Percentiles rank a stretch among this genome's conserved stretches.
Conservation (phyloP, 1,284 basidiomycete species). For the Microbotryum intermedium region DNA sequence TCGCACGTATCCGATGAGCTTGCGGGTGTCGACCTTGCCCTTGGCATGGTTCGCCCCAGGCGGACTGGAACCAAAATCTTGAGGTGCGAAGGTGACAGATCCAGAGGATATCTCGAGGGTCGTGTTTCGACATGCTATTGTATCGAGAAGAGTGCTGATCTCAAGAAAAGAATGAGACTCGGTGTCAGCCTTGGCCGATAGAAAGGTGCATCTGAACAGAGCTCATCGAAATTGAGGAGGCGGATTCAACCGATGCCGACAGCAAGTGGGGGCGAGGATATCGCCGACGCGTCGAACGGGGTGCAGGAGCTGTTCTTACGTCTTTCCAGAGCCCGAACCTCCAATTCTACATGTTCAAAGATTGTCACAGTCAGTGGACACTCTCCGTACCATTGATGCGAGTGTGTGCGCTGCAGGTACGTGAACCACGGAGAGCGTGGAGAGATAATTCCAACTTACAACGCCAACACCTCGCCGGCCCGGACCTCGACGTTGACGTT, state of each 20-base stretch:
- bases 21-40: not conserved
- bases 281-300: too few species aligned
- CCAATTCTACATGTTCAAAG: too few species aligned
- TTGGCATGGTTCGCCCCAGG: not conserved
- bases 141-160: conserved; percentile 16
- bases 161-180: not conserved
- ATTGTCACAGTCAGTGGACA: too few species aligned
- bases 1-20: conserved; percentile 24
- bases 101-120: conserved; percentile 14
- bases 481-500: conserved; percentile 6
- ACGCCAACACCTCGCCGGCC: conserved; percentile 24
- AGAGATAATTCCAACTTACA: conserved; percentile 5
- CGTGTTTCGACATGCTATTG: conserved; percentile 7
- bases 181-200: not conserved
- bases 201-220: not conserved
- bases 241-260: too few species aligned
- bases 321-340: too few species aligned
- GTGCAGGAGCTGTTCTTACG: too few species aligned
- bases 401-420: too few species aligned
- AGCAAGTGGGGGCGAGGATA: too few species aligned
- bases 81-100: conserved; percentile 1
- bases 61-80: not conserved
- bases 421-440: not conserved
- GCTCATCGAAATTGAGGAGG: too few species aligned
- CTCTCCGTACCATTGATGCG: too few species aligned